Evolutionary conservation across 768 basidiomycete genomes (phyloP).

Genomic region (Suillus occidentalis): DNA sequence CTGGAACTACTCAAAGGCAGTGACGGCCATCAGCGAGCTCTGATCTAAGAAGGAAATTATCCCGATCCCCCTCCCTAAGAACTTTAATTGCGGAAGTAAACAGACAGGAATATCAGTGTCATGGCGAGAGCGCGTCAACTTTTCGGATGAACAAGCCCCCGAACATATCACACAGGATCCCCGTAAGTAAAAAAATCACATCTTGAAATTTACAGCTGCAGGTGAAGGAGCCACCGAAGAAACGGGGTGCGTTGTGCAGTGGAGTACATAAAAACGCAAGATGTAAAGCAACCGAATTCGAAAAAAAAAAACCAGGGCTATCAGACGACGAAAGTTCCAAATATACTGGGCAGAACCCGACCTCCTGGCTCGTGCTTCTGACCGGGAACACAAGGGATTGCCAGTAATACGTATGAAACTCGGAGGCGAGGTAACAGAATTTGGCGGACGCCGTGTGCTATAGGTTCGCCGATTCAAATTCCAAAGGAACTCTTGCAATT

Average conservation of each 20-base stretch:
- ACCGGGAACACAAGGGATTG: neutral
- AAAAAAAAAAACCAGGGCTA: neutral
- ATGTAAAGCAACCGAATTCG: neutral
- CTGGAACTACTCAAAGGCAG: neutral
- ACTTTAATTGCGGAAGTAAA: constrained; percentile 4
- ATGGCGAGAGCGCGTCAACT: neutral
- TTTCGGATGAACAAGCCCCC: neutral
- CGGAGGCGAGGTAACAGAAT: neutral
- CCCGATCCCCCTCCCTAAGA: constrained; percentile 15
- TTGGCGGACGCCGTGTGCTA: neutral
- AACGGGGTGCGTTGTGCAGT: neutral
- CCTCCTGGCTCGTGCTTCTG: neutral
- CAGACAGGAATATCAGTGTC: neutral
- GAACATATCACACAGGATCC: neutral
- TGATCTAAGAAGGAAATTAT: neutral
- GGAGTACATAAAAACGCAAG: neutral
- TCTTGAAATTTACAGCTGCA: neutral
- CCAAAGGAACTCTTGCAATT: neutral
- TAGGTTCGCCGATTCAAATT: neutral
- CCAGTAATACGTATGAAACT: neutral
- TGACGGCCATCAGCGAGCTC: neutral
- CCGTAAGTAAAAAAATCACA: neutral
- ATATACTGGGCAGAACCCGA: neutral
- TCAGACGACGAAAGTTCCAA: neutral
- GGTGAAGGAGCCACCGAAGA: neutral